Base-by-base conservation (phyloP, 2,329 filamentous ascomycete genomes). In the Myrmaecium sp. region DNA sequence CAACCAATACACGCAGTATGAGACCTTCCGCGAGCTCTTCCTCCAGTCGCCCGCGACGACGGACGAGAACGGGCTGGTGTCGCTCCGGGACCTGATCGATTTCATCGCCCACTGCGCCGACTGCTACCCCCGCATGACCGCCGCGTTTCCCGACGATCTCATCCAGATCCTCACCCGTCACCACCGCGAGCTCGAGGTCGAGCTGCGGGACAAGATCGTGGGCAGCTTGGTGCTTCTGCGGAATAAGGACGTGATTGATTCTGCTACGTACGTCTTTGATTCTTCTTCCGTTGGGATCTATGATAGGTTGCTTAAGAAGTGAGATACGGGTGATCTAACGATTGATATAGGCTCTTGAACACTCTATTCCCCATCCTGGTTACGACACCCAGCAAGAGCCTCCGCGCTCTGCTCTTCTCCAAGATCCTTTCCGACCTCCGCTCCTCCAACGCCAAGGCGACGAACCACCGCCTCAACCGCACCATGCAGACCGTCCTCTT, bases 351-450 rank as follows among this genome's bases (percentile, higher is more conserved):
- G 6, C 66, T 95, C 2, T 65, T 95, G 23, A 86, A 89, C 33
- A 84, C 82, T 0, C 64, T 95, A n/a, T 94, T 95, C 52, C 86
- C 86, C 1, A 80, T 98, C 39, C 69, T 98, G 18, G 74, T 93
- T 5, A 66, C 78, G n/a, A 93, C 89, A 1, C 77, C 80, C 2
- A 92, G 82, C 57, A 98, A 98, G 52, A 74, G 77, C 4, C 64
- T 98, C 18, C 74, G 89, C 24, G 69, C 74, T 20, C 62, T 94
- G 8, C 63, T 95, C n/a, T 69, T 89, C 65, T 66, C 74, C 40
- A 94, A 93, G 53, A 93, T 95, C 33, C 61, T 95, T 17, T 84
- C 79, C 38, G 89, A 98, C 48, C 62, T 98, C 41, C 73, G 86
- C 32, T 76, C 79, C 27, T 76, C 81, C 1, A 98, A 98, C 55